phyloP scores from a whole-genome alignment of 1,284 basidiomycete species.

The Fomitopsis palustris region DNA sequence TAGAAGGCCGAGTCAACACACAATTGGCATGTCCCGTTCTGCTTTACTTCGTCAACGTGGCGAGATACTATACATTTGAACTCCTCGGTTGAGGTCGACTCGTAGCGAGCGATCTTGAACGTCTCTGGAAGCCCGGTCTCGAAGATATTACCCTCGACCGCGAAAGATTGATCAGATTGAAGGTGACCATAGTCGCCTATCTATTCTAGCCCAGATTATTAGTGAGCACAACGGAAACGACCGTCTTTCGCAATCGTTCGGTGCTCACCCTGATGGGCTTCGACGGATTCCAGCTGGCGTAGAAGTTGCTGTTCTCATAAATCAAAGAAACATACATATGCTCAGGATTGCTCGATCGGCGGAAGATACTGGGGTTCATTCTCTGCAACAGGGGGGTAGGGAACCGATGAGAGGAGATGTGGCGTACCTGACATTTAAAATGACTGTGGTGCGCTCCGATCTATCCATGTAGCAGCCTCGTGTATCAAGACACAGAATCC shows the following conservation, averaged over 20 bases:
- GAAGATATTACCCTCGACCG: slow-evolving; percentile 9
- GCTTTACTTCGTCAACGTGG: background rate
- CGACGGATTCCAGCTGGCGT: slow-evolving; percentile 9
- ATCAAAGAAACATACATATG: slow-evolving; percentile 4
- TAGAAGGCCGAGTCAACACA: background rate
- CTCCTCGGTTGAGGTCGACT: background rate
- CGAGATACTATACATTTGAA: background rate
- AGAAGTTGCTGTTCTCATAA: slow-evolving; percentile 1
- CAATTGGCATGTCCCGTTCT: background rate
- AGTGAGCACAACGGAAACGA: background rate
- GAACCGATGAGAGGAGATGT: background rate
- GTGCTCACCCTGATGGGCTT: slow-evolving; percentile 4
- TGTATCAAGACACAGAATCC: background rate
- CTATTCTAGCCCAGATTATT: background rate
- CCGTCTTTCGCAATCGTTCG: background rate
- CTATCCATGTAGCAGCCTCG: background rate
- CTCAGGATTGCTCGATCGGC: background rate
- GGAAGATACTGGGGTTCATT: background rate
- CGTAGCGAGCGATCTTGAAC: background rate
- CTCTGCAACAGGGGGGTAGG: background rate
- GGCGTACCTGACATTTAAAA: no score
- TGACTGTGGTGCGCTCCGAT: background rate
- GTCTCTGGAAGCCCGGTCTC: background rate
- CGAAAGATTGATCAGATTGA: slow-evolving; percentile 4
- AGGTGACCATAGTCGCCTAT: slow-evolving; percentile 9